phyloP scores from a whole-genome alignment of 352 stramenopile species.

The Phytophthora colocasiae region DNA sequence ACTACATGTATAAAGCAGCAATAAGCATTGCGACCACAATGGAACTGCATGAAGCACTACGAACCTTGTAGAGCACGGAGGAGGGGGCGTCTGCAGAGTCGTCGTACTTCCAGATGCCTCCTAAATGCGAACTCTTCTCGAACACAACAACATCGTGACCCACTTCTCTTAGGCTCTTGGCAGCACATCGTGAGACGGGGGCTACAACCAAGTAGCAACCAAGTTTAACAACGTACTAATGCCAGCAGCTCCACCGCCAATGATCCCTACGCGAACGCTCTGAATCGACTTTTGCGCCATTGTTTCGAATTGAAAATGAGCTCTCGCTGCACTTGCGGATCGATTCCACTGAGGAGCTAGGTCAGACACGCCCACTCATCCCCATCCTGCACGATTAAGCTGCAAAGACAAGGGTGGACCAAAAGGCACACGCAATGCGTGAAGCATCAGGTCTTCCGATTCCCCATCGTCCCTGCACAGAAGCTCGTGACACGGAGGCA shows the following conservation, averaged over 20 bases:
- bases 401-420: slow-evolving; percentile 38
- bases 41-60: background rate
- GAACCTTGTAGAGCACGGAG: slow-evolving; percentile 70
- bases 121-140: slow-evolving; percentile 59
- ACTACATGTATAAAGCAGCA: slow-evolving; percentile 37
- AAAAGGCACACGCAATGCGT: background rate
- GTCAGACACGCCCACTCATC: background rate
- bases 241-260: slow-evolving; percentile 70
- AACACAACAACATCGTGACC: slow-evolving; percentile 71
- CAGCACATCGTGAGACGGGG: slow-evolving; percentile 32
- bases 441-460: too few relatives aligned
- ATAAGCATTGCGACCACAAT: background rate
- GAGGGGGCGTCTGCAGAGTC: slow-evolving; percentile 48
- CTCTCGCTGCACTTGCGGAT: background rate
- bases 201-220: background rate
- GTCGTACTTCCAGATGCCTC: slow-evolving; percentile 80
- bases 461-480: slow-evolving; percentile 17
- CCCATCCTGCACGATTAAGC: slow-evolving; percentile 17
- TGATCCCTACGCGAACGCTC: slow-evolving; percentile 58
- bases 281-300: slow-evolving; percentile 28
- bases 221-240: slow-evolving; percentile 53
- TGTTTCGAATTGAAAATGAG: slow-evolving; percentile 29
- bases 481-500: slow-evolving; percentile 11
- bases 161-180: slow-evolving; percentile 58
- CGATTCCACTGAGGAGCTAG: background rate